Percentiles rank a stretch among this genome's conserved stretches.
These are phyloP conservation scores for Alternaria triticimaculans DNA, from an alignment of 2,329 filamentous ascomycete genomes.

Conservation along the genomic window DNA sequence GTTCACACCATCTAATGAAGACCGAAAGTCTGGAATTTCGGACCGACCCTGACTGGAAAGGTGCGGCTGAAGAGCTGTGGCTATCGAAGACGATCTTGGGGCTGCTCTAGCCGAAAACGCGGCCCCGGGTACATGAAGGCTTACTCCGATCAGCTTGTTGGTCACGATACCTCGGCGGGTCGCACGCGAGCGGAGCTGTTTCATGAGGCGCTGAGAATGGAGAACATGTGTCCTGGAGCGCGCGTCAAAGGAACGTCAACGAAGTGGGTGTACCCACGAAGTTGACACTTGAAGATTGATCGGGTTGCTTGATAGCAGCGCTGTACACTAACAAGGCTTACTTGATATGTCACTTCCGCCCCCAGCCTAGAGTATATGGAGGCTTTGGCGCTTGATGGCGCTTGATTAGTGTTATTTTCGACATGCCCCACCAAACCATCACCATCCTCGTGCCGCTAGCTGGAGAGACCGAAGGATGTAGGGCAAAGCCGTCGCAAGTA, in stretches of 20 bases:
- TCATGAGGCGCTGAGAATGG: constrained; percentile 23
- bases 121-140: constrained; percentile 17
- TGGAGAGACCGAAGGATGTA: not conserved
- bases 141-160: constrained; percentile 23
- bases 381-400: not conserved
- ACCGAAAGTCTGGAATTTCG: not conserved
- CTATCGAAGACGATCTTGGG: not conserved
- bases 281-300: constrained; percentile 8
- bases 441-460: not conserved
- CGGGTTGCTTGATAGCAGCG: not conserved
- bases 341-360: constrained; percentile 1
- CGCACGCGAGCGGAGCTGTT: constrained; percentile 21
- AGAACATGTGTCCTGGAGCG: constrained; percentile 6
- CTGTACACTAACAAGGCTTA: not conserved
- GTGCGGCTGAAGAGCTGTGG: constrained; percentile 11
- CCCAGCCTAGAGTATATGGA: constrained; percentile 5
- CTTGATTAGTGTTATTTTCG: constrained; percentile 9
- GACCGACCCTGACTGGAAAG: not conserved
- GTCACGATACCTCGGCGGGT: constrained; percentile 14
- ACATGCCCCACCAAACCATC: constrained; percentile 12
- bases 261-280: not conserved
- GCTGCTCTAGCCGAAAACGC: constrained; percentile 20
- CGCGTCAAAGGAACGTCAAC: constrained; percentile 1
- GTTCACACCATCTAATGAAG: not conserved
- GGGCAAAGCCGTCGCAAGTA: constrained; percentile 2